These are phyloP conservation scores for Psilocybe sp. DNA, from an alignment of 768 basidiomycete species.

Conservation along the genomic window DNA sequence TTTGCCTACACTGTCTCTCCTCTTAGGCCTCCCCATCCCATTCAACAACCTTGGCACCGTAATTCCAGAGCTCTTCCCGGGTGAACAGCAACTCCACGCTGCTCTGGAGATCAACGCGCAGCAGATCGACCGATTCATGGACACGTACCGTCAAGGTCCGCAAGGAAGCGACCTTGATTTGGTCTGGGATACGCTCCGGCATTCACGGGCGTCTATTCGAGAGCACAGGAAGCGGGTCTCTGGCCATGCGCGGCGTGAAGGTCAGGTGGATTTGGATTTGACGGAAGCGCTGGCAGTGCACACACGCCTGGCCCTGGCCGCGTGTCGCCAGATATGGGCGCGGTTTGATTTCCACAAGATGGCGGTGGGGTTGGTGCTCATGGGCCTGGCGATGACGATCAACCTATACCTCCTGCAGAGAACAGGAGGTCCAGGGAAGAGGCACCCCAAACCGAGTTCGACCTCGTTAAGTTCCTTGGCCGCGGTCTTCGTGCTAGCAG, in stretches of 20 bases:
- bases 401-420: neutral
- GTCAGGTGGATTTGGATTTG: too few species aligned
- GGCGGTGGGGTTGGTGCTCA: neutral
- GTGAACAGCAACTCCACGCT: constrained; percentile 41
- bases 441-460: neutral
- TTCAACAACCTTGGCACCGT: constrained; percentile 92
- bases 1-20: constrained; percentile 86
- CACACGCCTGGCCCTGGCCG: too few species aligned
- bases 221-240: too few species aligned
- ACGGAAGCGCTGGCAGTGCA: too few species aligned
- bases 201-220: too few species aligned
- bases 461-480: too few species aligned
- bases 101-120: constrained; percentile 70
- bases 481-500: too few species aligned
- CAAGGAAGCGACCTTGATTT: constrained; percentile 74
- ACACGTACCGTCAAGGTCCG: constrained; percentile 67
- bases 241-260: too few species aligned
- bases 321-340: neutral
- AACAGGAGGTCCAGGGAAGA: neutral
- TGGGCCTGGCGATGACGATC: neutral
- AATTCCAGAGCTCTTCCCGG: constrained; percentile 89
- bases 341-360: neutral
- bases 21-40: constrained; percentile 91
- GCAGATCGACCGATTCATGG: constrained; percentile 77
- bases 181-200: constrained; percentile 49